These are phyloP conservation scores for Neohortaea acidophila DNA, from an alignment of 495 filamentous ascomycete species.

Conservation along the genomic window DNA sequence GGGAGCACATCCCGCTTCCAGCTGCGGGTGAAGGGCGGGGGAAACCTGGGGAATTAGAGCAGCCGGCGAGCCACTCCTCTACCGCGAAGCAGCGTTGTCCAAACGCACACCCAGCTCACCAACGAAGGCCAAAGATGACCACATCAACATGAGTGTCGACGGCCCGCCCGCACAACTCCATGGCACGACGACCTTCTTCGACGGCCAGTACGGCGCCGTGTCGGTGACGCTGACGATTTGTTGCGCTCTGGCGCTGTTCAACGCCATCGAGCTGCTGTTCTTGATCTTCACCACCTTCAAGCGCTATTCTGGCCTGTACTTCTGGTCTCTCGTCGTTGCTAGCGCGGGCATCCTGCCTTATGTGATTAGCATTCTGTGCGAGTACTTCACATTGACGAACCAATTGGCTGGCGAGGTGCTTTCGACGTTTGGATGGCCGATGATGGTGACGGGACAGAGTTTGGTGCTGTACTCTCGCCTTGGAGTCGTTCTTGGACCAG, in stretches of 20 bases:
- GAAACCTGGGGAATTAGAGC: too few relatives aligned
- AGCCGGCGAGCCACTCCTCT: too few relatives aligned
- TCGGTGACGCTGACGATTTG: background rate
- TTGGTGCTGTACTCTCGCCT: slow-evolving; percentile 20
- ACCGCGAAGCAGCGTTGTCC: too few relatives aligned
- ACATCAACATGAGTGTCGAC: too few relatives aligned
- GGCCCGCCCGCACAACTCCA: too few relatives aligned
- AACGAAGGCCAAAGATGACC: too few relatives aligned
- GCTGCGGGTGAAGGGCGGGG: too few relatives aligned
- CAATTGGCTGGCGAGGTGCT: background rate
- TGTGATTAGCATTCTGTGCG: slow-evolving; percentile 12
- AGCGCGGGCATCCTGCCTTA: slow-evolving; percentile 18
- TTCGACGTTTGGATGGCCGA: slow-evolving; percentile 13
- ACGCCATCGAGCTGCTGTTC: slow-evolving; percentile 15
- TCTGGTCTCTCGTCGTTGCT: slow-evolving; percentile 13
- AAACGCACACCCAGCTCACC: too few relatives aligned
- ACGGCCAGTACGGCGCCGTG: background rate
- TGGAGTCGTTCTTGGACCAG: background rate
- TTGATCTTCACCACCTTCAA: slow-evolving; percentile 20
- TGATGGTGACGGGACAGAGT: slow-evolving; percentile 22
- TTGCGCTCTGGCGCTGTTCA: slow-evolving; percentile 6
- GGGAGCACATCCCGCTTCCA: too few relatives aligned
- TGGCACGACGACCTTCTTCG: too few relatives aligned
- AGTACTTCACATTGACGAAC: slow-evolving; percentile 13
- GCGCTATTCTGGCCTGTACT: slow-evolving; percentile 17